A percentile compares a stretch with the other conserved stretches of the same genome.
These are phyloP conservation scores for Fraxinus baroniana DNA, from an alignment of 305 asterid genomes.

Conservation along the genomic window DNA sequence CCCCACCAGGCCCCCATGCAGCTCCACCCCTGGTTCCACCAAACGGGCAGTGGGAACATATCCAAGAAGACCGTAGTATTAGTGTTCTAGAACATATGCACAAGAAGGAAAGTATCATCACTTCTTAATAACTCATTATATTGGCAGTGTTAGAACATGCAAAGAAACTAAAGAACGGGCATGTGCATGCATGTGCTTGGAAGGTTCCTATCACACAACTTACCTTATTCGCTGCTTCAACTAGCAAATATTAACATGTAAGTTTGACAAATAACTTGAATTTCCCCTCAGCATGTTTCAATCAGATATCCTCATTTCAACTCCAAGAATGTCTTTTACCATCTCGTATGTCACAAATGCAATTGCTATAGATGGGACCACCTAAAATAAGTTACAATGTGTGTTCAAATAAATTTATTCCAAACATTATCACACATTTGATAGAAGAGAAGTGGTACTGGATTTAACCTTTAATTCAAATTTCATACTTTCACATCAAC, in stretches of 20 bases:
- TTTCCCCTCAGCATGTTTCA: conserved; percentile 29
- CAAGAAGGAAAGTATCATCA: neutral
- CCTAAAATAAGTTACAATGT: conserved; percentile 40
- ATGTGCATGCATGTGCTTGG: neutral
- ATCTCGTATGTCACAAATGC: conserved; percentile 90
- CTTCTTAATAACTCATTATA: conserved; percentile 19
- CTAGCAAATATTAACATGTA: conserved; percentile 14
- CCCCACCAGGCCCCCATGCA: too few relatives aligned
- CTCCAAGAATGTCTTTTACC: conserved; percentile 75
- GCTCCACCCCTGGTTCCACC: too few relatives aligned
- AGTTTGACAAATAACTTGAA: conserved; percentile 4
- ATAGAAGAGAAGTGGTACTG: neutral
- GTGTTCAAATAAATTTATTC: neutral
- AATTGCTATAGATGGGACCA: conserved; percentile 86
- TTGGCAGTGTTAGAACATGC: conserved; percentile 9
- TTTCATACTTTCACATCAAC: too few relatives aligned
- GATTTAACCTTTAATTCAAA: too few relatives aligned
- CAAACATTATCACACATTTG: neutral
- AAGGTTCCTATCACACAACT: neutral
- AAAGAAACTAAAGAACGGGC: neutral
- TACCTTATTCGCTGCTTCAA: neutral
- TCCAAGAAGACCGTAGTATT: neutral
- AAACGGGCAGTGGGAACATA: neutral
- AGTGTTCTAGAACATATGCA: neutral
- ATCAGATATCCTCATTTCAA: conserved; percentile 75